Percentiles rank a stretch among this genome's conserved stretches.
Conservation (phyloP, 2,329 filamentous ascomycete species). For the Pseudocercospora fuligena region DNA sequence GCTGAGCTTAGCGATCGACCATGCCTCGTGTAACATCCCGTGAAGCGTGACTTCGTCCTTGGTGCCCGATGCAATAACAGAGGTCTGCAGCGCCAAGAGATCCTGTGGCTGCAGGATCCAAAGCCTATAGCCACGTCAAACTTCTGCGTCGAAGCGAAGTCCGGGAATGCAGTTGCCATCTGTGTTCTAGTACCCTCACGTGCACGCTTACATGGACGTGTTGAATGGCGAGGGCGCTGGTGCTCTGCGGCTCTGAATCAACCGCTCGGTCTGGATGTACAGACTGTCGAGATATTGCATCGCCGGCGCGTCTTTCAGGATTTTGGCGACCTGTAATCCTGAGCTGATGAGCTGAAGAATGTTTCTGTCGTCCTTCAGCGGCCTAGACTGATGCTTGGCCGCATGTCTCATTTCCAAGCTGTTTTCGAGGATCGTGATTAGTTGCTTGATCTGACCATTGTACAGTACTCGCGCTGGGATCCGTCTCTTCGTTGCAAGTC, state of each 20-base stretch:
- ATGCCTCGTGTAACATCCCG: background rate
- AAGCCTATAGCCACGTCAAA: background rate
- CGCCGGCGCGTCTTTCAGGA: constrained; percentile 79
- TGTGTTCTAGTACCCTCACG: background rate
- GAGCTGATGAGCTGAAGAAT: constrained; percentile 86
- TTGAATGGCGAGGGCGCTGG: constrained; percentile 28
- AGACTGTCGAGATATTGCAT: constrained; percentile 82
- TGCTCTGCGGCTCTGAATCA: constrained; percentile 62
- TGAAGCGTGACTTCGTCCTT: background rate
- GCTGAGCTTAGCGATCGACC: background rate
- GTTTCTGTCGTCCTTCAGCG: constrained; percentile 85
- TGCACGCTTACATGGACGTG: constrained; percentile 23
- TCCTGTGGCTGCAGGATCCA: background rate
- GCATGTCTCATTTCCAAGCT: constrained; percentile 86
- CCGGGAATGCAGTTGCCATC: background rate
- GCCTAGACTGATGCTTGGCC: constrained; percentile 80
- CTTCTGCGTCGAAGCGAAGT: constrained; percentile 4
- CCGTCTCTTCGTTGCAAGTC: constrained; percentile 81
- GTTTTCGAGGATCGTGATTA: constrained; percentile 86
- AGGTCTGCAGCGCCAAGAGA: background rate
- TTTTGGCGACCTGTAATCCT: constrained; percentile 84
- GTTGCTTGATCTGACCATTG: constrained; percentile 86
- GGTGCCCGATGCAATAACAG: background rate
- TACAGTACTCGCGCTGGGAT: constrained; percentile 84
- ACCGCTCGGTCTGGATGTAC: constrained; percentile 79